Base-by-base conservation (phyloP, 2,329 filamentous ascomycete species). In the Onygenales sp. region DNA sequence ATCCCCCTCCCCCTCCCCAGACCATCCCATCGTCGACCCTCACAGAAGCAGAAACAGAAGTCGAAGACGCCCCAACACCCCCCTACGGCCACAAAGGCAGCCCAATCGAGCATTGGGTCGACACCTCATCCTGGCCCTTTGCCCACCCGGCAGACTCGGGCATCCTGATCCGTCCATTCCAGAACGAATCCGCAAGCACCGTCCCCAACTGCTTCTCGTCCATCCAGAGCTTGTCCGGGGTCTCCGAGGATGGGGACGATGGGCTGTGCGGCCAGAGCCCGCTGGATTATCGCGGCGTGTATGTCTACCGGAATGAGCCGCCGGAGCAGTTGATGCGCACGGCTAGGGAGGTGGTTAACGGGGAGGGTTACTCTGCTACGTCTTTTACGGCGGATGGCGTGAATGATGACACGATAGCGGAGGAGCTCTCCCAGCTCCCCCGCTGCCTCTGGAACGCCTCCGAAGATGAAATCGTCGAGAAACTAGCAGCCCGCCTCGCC, bases 21-120 rank as follows among this genome's bases (percentile, higher is more conserved):
- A 3, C 21, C 21, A 39, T 39, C 36, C 9, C 36, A 39, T 39
- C 36, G 9, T 39, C 36, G 6, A 10, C 36, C 2, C 13, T 39
- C 36, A n/a, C 36, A 39, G 13, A 39, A 39, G 3, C 36, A 39
- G 13, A 39, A 39, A 39, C 9, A 39, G 13, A 27, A 27, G 21
- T 27, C 7, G 46, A 14, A 49, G 46, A 31, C 46, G n/a, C 21
- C 36, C 17, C 14, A 14, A 33, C 46, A 39, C 13, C 9, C 33
- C 21, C 13, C 33, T 31, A 40, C 36, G 9, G 32, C 21, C 13
- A 9, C 34, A 49, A 40, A 40, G 46, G 34, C 17, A 49, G 46
- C 46, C 46, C 46, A 40, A 49, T 49, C 17, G 34, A 49, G 13
- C 46, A 49, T 49, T 49, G 46, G 46, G 46, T 49, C 37, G 46